phyloP scores from a whole-genome alignment of 495 filamentous ascomycete species.

The Hyaloscypha bicolor region DNA sequence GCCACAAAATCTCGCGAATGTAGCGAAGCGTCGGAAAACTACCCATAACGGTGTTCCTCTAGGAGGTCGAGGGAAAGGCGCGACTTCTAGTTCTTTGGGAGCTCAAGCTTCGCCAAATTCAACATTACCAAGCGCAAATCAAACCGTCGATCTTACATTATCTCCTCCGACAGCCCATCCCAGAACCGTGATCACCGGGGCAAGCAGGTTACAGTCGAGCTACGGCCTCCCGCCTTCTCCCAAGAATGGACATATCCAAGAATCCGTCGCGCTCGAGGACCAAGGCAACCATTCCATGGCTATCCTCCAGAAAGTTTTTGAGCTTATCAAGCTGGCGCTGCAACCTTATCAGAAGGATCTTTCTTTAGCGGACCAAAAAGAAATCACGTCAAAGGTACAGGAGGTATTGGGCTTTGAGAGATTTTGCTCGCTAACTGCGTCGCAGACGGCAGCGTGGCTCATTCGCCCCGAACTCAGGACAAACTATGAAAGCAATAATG shows the following conservation, averaged over 20 bases:
- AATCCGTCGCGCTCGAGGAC: background rate
- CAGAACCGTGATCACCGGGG: conserved; percentile 2
- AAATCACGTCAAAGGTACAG: conserved; percentile 9
- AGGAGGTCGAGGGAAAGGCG: background rate
- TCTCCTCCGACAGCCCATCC: background rate
- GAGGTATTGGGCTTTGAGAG: background rate
- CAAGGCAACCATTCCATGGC: background rate
- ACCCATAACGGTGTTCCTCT: background rate
- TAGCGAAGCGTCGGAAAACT: conserved; percentile 1
- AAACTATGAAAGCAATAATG: background rate
- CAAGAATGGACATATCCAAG: background rate
- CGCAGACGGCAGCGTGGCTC: background rate
- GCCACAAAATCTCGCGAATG: background rate
- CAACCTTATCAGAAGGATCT: background rate
- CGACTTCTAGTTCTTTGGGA: background rate
- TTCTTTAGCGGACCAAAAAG: background rate
- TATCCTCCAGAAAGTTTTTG: background rate
- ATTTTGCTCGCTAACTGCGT: background rate
- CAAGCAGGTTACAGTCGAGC: background rate
- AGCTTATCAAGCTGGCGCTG: background rate
- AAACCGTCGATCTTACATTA: background rate
- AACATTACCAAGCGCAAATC: background rate
- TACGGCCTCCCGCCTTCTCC: background rate
- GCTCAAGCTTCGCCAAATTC: background rate
- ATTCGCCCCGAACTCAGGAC: background rate